phyloP scores from a whole-genome alignment of 139 green algal genomes.

The Coelastrella sp. region DNA sequence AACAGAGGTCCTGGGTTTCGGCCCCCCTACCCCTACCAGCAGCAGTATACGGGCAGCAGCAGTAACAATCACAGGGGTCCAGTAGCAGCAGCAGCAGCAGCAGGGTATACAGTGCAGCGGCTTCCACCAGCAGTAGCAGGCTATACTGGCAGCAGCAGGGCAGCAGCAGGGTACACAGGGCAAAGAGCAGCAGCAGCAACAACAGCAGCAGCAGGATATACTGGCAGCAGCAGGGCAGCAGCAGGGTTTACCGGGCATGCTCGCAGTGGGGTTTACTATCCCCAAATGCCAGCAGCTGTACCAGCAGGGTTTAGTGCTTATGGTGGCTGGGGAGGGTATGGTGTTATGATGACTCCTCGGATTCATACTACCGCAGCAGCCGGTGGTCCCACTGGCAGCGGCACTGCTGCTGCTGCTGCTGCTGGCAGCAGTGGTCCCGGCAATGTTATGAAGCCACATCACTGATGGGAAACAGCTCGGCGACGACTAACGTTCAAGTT shows the following conservation, averaged over 20 bases:
- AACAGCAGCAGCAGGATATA: conserved; percentile 30
- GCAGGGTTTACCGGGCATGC: background rate
- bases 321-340: conserved; percentile 13
- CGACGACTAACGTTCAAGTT: no score
- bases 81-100: background rate
- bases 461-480: no score
- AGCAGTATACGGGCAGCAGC: background rate
- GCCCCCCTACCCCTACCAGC: background rate
- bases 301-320: conserved; percentile 11
- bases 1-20: background rate
- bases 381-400: background rate
- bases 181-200: no score
- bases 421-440: no score
- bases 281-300: background rate
- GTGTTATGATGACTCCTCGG: background rate
- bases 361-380: no score
- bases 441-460: no score
- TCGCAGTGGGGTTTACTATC: background rate
- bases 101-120: no score
- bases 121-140: conserved; percentile 31
- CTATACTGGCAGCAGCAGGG: background rate
- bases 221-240: background rate
- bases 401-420: background rate
- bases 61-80: background rate
- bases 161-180: conserved; percentile 5